Base-by-base conservation (phyloP, 2,329 filamentous ascomycete species). In the Albophoma yamanashiensis region DNA sequence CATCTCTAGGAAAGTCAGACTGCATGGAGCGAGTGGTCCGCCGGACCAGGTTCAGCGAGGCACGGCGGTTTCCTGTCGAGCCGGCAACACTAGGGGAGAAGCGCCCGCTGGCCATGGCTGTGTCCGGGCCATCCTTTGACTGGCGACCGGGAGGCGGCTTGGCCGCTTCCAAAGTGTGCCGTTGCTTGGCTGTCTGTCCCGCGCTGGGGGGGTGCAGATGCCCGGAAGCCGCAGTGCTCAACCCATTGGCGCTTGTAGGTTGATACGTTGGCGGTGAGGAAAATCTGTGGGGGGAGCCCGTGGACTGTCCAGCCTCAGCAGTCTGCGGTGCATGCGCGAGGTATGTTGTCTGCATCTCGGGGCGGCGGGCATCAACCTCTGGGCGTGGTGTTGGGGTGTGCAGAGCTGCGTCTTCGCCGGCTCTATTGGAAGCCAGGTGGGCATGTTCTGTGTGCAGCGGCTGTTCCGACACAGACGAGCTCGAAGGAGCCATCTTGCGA, bases 121-220 rank as follows among this genome's bases (percentile, higher is more conserved):
- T 81, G 66, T 92, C 89, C 63, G 82, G 77, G 38, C 86, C 82
- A 65, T 96, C 92, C 65, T 84, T 86, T n/a, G 90, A 91, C 58
- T 77, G 82, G 66, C 90, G 83, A 40, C 82, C 77, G n/a, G 86
- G 80, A 25, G 81, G 76, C 20, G 80, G 73, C 73, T 87, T 89
- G 9, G 92, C 92, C 0, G 96, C 91, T 73, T 96, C 91, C 34
- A 97, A 80, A 0, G 91, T 96, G 74, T 96, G 89, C 64, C 92
- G 86, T 62, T 96, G 91, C 72, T 89, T 88, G 56, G 93, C 76
- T 59, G 83, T 82, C 25, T 82, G 76, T 17, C 79, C 78, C 31
- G 66, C 59, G 43, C 63, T 53, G 3, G 69, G 66, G 11, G 83
- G 77, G 45, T 86, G 80, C 53, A 79, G 72, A 61, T 80, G 75